Evolutionary conservation across 2,329 filamentous ascomycete genomes (phyloP).

Genomic region (Ceratocystiopsis minuta): DNA sequence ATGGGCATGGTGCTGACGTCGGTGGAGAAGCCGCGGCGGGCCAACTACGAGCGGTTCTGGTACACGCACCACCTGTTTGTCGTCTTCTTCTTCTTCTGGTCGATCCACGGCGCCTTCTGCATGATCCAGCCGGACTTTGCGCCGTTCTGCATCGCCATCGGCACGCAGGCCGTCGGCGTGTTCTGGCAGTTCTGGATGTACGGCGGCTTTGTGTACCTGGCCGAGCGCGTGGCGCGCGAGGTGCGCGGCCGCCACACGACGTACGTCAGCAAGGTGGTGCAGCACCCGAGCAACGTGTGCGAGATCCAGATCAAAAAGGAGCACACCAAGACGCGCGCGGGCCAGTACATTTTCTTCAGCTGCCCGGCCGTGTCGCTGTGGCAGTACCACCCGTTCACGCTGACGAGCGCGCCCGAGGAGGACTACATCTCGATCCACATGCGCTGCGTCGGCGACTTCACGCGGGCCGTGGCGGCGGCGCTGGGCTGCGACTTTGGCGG

Average conservation of each 20-base stretch:
- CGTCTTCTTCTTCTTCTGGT: slow-evolving; percentile 80
- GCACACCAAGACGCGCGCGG: slow-evolving; percentile 61
- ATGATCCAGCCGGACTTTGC: slow-evolving; percentile 77
- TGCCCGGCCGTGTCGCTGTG: slow-evolving; percentile 72
- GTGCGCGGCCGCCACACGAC: slow-evolving; percentile 67
- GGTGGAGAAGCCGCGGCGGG: slow-evolving; percentile 57
- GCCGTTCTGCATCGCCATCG: slow-evolving; percentile 56
- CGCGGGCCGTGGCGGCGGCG: slow-evolving; percentile 46
- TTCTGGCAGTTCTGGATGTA: slow-evolving; percentile 87
- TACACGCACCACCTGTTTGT: slow-evolving; percentile 80
- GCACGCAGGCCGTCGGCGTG: slow-evolving; percentile 48
- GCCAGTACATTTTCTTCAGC: slow-evolving; percentile 80
- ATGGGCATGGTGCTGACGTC: slow-evolving; percentile 67
- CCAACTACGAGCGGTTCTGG: slow-evolving; percentile 82
- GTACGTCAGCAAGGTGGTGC: slow-evolving; percentile 74
- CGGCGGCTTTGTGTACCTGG: slow-evolving; percentile 61
- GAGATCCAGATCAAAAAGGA: slow-evolving; percentile 90
- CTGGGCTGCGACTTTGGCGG: slow-evolving; percentile 61
- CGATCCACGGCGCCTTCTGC: slow-evolving; percentile 75
- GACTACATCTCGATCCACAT: slow-evolving; percentile 81
- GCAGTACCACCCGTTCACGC: slow-evolving; percentile 78
- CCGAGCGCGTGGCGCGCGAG: slow-evolving; percentile 63
- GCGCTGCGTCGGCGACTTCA: slow-evolving; percentile 70
- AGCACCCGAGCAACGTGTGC: slow-evolving; percentile 75
- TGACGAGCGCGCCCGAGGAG: slow-evolving; percentile 75